These are phyloP conservation scores for Rhizopogon rudus DNA, from an alignment of 768 basidiomycete species.

Conservation along the genomic window DNA sequence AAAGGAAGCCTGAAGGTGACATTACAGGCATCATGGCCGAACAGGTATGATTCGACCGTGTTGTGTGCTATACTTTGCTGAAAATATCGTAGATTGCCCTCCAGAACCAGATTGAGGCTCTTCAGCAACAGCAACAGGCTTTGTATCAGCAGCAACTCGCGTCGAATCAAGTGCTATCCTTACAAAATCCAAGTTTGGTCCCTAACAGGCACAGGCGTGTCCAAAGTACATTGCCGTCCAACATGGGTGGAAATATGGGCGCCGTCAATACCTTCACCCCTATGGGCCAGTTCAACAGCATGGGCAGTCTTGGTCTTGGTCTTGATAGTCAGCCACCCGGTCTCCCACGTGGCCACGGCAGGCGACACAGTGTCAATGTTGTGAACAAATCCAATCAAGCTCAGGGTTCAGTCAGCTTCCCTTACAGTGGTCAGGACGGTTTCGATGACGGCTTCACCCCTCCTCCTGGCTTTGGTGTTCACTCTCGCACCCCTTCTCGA, in stretches of 20 bases:
- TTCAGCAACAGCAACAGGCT: conserved; percentile 88
- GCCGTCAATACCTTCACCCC: conserved; percentile 27
- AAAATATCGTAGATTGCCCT: conserved; percentile 61
- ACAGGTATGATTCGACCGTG: conserved; percentile 53
- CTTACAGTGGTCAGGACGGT: conserved; percentile 51
- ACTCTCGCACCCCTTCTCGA: conserved; percentile 71
- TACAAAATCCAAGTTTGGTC: conserved; percentile 71
- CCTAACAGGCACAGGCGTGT: conserved; percentile 79
- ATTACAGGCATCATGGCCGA: conserved; percentile 92
- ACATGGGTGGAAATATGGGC: conserved; percentile 43
- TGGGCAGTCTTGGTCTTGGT: conserved; percentile 47
- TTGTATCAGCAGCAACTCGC: conserved; percentile 89
- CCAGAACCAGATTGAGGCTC: conserved; percentile 84
- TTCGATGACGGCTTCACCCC: conserved; percentile 81
- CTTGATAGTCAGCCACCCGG: conserved; percentile 62
- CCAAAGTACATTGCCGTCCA: conserved; percentile 76
- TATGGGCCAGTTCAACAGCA: conserved; percentile 64
- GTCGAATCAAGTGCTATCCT: conserved; percentile 78
- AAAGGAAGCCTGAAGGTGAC: conserved; percentile 65
- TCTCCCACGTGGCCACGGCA: conserved; percentile 79
- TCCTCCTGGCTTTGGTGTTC: conserved; percentile 53
- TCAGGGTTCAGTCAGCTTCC: conserved; percentile 49
- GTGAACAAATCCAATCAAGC: conserved; percentile 61
- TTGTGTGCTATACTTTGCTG: conserved; percentile 4
- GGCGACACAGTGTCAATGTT: conserved; percentile 89